Conservation (phyloP, 1,139 yeast genomes). For the Zygotorulaspora mrakii region DNA sequence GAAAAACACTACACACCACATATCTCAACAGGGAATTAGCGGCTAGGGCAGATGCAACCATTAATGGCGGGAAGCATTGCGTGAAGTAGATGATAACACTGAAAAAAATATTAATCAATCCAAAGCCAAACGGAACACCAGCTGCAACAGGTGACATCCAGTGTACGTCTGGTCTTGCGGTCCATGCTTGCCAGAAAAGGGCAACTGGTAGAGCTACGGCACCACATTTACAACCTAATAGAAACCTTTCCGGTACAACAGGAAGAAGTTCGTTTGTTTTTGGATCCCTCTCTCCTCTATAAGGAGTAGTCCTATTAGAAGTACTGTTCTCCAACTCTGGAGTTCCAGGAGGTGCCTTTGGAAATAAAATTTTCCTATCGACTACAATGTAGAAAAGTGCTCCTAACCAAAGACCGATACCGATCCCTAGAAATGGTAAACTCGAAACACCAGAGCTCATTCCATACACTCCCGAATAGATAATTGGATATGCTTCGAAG, state of each 20-base stretch:
- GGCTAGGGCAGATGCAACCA: slow-evolving; percentile 73
- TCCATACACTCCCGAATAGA: slow-evolving; percentile 57
- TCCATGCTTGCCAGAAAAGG: slow-evolving; percentile 82
- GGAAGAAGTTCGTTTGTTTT: slow-evolving; percentile 51
- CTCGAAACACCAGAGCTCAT: slow-evolving; percentile 63
- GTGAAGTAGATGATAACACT: slow-evolving; percentile 68
- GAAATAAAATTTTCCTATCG: slow-evolving; percentile 50
- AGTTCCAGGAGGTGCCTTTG: slow-evolving; percentile 60
- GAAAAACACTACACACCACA: slow-evolving; percentile 56
- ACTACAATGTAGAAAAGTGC: slow-evolving; percentile 47
- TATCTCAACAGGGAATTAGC: slow-evolving; percentile 74
- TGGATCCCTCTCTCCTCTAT: slow-evolving; percentile 34
- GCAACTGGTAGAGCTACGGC: slow-evolving; percentile 63
- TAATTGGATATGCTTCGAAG: slow-evolving; percentile 74
- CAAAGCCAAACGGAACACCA: slow-evolving; percentile 73
- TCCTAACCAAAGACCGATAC: slow-evolving; percentile 58
- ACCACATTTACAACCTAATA: slow-evolving; percentile 51
- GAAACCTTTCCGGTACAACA: slow-evolving; percentile 45
- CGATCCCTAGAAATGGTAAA: slow-evolving; percentile 65
- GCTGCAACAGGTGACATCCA: slow-evolving; percentile 80
- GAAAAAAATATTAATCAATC: slow-evolving; percentile 69
- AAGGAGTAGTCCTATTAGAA: slow-evolving; percentile 27
- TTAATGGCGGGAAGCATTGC: slow-evolving; percentile 67
- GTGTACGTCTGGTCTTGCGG: slow-evolving; percentile 57
- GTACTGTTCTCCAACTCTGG: slow-evolving; percentile 31